phyloP scores from a whole-genome alignment of 2,329 filamentous ascomycete species.

The Fusarium citri region DNA sequence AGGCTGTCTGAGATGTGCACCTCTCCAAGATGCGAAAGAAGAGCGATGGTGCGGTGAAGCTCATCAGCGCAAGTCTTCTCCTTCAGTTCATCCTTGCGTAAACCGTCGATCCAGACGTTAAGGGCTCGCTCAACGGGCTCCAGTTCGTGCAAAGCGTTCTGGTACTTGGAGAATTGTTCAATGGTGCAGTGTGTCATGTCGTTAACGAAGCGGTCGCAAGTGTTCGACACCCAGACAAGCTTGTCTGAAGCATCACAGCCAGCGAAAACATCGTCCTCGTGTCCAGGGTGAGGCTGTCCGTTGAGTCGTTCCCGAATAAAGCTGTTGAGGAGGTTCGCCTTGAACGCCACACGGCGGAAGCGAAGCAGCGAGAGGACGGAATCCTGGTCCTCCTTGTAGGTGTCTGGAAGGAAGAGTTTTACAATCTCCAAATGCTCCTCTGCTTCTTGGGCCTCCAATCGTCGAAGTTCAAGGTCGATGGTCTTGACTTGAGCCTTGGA shows the following conservation, averaged over 20 bases:
- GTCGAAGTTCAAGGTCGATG: conserved; percentile 88
- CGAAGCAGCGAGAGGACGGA: conserved; percentile 89
- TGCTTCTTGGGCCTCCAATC: conserved; percentile 89
- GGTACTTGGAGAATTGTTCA: conserved; percentile 81
- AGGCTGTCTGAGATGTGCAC: conserved; percentile 78
- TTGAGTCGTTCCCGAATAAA: conserved; percentile 84
- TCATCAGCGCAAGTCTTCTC: conserved; percentile 85
- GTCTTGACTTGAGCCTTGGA: conserved; percentile 94
- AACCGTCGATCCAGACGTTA: conserved; percentile 86
- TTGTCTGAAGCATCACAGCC: conserved; percentile 87
- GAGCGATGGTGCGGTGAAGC: conserved; percentile 83
- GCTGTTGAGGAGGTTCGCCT: conserved; percentile 80
- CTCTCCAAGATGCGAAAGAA: conserved; percentile 87
- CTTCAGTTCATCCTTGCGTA: conserved; percentile 87
- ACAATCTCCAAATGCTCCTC: conserved; percentile 89
- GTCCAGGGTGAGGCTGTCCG: conserved; percentile 72
- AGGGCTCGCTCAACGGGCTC: conserved; percentile 91
- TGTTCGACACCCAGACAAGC: conserved; percentile 82
- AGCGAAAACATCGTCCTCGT: conserved; percentile 82
- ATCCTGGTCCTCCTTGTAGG: conserved; percentile 81
- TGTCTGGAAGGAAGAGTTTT: conserved; percentile 88
- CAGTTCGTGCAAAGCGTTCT: conserved; percentile 85
- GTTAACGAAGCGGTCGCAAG: conserved; percentile 86
- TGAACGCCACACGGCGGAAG: conserved; percentile 90
- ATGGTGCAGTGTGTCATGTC: conserved; percentile 83